Evolutionary conservation across 441 rosid genomes (phyloP), one percentile per base, ranked within the genome.

Genomic region (Populus hybrid): DNA sequence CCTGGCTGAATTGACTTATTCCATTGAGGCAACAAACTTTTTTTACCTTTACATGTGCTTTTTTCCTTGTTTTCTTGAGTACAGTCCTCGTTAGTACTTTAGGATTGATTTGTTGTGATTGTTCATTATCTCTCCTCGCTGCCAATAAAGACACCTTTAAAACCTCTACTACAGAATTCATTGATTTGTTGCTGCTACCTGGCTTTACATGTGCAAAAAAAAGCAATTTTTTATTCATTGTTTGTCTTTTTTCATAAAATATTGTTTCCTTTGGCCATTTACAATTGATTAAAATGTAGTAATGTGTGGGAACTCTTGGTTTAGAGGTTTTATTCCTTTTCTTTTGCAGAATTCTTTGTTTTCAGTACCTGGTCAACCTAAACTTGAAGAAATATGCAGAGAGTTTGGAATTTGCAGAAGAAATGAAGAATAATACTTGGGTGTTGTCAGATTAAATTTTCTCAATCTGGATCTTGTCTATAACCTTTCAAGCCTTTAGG

Each of bases 321-420:
- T 79, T 57, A 59, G 70, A 69, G 23, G 46, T 65, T 73, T 26
- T 75, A 69, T 76, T 75, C 38, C 21, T 67, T 59, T 34, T n/a
- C 67, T 57, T 71, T 72, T 76, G 84, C 82, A 83, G 84, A 78
- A 66, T 76, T 66, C 75, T 68, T 50, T 69, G 79, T 65, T 65
- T 46, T 46, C 19, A 61, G 69, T 32, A 75, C 42, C 66, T 38
- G 42, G 26, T 35, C 79, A 9, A n/a, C 73, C 64, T 79, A 42
- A 38, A 12, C 68, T 65, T 70, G 79, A 75, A 65, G 84, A 53
- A 5, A 19, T 74, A 71, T 7, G 0, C 70, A 40, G 78, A 76
- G 57, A 24, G 2, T 50, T 34, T 38, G 76, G 76, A 74, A 67
- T 67, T 18, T 46, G 61, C 57, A 2, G 67, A 30, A 72, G 78